Conservation (phyloP, 305 asterid species). For the Plantago lanceolata region DNA sequence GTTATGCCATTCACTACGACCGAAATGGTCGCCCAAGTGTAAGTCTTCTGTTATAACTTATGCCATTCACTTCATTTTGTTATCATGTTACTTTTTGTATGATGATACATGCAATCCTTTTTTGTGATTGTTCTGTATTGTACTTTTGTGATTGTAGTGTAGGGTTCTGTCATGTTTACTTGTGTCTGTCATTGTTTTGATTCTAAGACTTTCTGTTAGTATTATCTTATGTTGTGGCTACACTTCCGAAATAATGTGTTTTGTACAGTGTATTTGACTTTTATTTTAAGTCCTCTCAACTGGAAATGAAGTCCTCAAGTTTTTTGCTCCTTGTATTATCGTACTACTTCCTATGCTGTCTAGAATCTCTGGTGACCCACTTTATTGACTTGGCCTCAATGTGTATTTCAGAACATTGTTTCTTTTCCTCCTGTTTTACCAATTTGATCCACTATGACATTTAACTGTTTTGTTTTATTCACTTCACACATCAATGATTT, state of each 20-base stretch:
- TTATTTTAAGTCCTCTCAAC: no score
- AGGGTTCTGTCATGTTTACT: neutral
- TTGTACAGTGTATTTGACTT: no score
- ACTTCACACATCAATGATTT: neutral
- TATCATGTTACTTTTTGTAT: neutral
- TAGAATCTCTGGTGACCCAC: no score
- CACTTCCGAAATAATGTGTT: neutral
- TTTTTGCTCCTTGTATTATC: no score
- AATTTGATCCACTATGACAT: neutral
- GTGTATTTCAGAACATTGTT: no score
- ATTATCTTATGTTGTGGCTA: neutral
- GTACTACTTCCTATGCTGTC: no score
- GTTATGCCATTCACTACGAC: constrained; percentile 83
- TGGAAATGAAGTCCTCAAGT: no score
- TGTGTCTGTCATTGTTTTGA: neutral
- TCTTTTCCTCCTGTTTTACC: no score
- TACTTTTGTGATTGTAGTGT: no score
- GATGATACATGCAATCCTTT: no score
- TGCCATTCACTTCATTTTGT: neutral
- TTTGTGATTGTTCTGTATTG: no score
- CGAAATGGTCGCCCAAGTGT: constrained; percentile 87
- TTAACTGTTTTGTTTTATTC: neutral
- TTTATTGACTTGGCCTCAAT: no score
- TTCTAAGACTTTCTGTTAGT: neutral
- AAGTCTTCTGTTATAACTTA: constrained; percentile 34